Evolutionary conservation across 345 rosid species (phyloP).

Genomic region (Hibiscus trionum): DNA sequence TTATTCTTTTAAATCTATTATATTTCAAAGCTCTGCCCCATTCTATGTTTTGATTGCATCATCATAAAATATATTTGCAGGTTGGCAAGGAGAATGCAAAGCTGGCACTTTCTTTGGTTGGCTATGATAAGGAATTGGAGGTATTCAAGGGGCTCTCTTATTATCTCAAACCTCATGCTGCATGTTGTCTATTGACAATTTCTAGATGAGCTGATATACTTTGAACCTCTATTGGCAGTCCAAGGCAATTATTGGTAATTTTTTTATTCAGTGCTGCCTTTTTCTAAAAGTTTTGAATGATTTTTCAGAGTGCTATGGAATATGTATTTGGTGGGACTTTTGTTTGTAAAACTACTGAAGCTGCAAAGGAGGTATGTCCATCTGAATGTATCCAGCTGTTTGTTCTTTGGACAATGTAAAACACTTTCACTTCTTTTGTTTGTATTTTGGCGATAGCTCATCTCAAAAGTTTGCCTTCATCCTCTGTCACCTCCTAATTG

Average conservation of each 20-base stretch:
- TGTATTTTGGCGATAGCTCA: not conserved
- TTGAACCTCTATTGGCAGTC: not conserved
- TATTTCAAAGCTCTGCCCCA: not conserved
- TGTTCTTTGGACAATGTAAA: conserved; percentile 1
- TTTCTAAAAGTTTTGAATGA: conserved; percentile 12
- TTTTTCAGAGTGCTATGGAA: conserved; percentile 84
- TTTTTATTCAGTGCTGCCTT: not conserved
- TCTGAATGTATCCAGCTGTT: not conserved
- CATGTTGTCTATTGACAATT: not conserved
- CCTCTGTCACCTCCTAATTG: not conserved
- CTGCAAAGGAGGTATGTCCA: conserved; percentile 73
- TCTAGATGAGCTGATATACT: not conserved
- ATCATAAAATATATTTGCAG: conserved; percentile 27
- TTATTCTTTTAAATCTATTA: not conserved
- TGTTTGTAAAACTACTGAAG: conserved; percentile 78
- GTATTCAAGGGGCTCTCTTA: conserved; percentile 25
- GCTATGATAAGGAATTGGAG: conserved; percentile 64
- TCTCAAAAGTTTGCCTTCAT: not conserved
- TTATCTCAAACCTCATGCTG: conserved; percentile 6
- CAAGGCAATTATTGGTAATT: conserved; percentile 2
- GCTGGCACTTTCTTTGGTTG: conserved; percentile 88
- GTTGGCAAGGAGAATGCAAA: conserved; percentile 90
- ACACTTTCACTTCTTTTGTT: not conserved
- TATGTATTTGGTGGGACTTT: conserved; percentile 92
- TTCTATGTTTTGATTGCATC: conserved; percentile 4